Conservation (phyloP, 129 eudicot species). For the Ambrosia trifida region DNA sequence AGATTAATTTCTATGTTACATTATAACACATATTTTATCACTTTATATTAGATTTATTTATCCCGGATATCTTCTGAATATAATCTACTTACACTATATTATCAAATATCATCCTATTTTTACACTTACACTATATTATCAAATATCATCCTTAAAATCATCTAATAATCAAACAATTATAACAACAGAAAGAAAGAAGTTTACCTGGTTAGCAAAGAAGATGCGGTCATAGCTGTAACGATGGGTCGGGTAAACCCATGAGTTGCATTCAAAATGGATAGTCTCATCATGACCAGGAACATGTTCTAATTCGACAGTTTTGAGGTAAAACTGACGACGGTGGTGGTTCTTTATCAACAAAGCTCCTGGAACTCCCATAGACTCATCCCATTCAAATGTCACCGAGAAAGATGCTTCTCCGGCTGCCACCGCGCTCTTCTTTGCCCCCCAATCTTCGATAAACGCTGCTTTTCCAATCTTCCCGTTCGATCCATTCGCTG, state of each 20-base stretch:
- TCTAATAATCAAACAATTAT: no score
- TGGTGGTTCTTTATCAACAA: constrained; percentile 61
- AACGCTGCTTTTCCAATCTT: constrained; percentile 54
- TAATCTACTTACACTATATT: no score
- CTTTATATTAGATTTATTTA: no score
- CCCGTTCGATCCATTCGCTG: constrained; percentile 46
- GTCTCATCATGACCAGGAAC: constrained; percentile 68
- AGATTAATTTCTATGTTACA: no score
- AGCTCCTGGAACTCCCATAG: constrained; percentile 73
- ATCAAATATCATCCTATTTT: no score
- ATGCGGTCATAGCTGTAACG: constrained; percentile 64
- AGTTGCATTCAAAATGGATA: constrained; percentile 67
- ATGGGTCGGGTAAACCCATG: constrained; percentile 89
- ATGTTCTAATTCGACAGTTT: constrained; percentile 52
- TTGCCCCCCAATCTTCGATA: constrained; percentile 55
- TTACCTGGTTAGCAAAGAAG: constrained; percentile 88
- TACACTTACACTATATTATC: no score
- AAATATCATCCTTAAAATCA: no score
- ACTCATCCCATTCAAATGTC: constrained; percentile 67
- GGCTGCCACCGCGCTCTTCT: constrained; percentile 36
- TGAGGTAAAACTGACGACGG: constrained; percentile 69
- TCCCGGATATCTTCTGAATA: no score
- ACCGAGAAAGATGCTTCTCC: constrained; percentile 47
- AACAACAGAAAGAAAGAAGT: not conserved
- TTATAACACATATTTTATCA: no score